Conservation (phyloP, 371 early-diverging fungal genomes). For the Rhizopus delemar region DNA sequence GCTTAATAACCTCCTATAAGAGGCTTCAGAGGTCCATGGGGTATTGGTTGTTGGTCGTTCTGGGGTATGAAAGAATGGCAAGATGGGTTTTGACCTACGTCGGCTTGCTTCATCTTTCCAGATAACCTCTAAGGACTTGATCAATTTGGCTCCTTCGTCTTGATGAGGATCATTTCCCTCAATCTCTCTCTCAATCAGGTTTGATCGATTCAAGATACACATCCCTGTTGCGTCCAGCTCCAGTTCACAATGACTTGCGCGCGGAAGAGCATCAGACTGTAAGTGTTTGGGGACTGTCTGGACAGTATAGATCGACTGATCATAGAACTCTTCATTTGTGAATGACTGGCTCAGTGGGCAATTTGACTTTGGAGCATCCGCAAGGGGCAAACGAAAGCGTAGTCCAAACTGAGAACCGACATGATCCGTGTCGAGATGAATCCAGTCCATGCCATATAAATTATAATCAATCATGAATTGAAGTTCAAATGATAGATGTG, state of each 20-base stretch:
- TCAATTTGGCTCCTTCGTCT: conserved; percentile 10
- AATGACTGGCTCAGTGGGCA: conserved; percentile 17
- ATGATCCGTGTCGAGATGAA: conserved; percentile 19
- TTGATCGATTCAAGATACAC: conserved; percentile 70
- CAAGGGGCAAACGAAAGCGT: conserved; percentile 45
- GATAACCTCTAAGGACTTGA: conserved; percentile 57
- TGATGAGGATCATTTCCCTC: not conserved
- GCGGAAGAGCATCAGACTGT: conserved; percentile 25
- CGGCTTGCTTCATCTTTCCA: conserved; percentile 56
- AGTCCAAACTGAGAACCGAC: conserved; percentile 13
- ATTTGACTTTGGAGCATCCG: conserved; percentile 23
- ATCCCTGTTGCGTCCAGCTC: conserved; percentile 71
- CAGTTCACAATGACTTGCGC: conserved; percentile 72
- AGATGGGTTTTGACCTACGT: conserved; percentile 21
- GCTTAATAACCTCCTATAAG: conserved; percentile 17
- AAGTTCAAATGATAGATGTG: conserved; percentile 84
- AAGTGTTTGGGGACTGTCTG: conserved; percentile 24
- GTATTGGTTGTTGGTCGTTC: conserved; percentile 4
- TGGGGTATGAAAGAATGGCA: conserved; percentile 15
- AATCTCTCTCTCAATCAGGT: conserved; percentile 58
- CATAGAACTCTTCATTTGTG: not conserved
- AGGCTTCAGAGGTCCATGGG: conserved; percentile 27
- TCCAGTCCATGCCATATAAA: conserved; percentile 91
- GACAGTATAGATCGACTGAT: conserved; percentile 24
- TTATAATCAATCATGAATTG: conserved; percentile 93